Base-by-base conservation (phyloP, 2,329 filamentous ascomycete genomes). In the Aureobasidium sp. region DNA sequence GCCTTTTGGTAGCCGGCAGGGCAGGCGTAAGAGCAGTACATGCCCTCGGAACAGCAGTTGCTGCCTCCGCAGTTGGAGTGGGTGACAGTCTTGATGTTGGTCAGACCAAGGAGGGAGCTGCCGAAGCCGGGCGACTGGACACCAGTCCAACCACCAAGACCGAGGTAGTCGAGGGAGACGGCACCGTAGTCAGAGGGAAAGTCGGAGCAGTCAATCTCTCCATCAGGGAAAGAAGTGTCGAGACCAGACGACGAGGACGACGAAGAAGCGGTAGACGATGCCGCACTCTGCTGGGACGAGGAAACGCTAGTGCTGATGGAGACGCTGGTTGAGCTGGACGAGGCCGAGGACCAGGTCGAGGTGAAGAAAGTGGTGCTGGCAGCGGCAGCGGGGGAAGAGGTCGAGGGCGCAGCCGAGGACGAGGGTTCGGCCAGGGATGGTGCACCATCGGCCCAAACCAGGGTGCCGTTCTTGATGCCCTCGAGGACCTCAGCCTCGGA, bases 11-110 rank as follows among this genome's bases (percentile, higher is more conserved):
- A 96, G 49, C 93, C 93, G 32, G 86, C 77, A n/a, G 90, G 89
- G 80, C 94, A 99, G 62, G 90, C 86, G 71, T 97, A 97, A 2
- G 92, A 96, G 81, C 93, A 97, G 81, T 92, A 91, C 63, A 80
- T 77, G 53, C 85, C 86, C 10, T 79, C 69, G 9, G 69, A 73
- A 77, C 90, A 93, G 63, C 75, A 75, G 16, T 83, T 76, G 16
- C 87, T 88, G 21, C 77, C 72, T 9, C 64, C 61, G 63, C 76
- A 77, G 50, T 86, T 75, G 30, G 82, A 85, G 44, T 86, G 86
- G 57, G 83, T 79, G 64, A 92, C 90, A 63, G 83, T 82, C 72
- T 77, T 79, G 70, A 95, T 87, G 54, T 81, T 70, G 15, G 78
- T 70, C 64, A 78, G 77, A 60, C 70, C 75, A 52, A 70, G 70